These are phyloP conservation scores for Plectranthus barbatus DNA, from an alignment of 257 asterid species.

Conservation along the genomic window DNA sequence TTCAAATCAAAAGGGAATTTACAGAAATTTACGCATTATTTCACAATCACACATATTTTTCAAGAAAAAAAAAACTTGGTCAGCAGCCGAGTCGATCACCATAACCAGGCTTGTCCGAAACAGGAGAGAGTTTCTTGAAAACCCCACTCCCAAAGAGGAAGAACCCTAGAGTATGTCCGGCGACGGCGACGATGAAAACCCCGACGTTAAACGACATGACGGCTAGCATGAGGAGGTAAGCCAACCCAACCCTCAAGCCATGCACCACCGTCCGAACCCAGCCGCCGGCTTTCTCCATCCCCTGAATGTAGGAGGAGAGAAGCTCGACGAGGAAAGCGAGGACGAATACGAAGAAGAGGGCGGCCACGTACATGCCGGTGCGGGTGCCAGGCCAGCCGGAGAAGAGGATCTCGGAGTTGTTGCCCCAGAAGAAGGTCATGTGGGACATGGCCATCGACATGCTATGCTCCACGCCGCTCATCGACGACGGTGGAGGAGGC, in stretches of 20 bases:
- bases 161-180: conserved; percentile 51
- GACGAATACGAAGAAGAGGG: conserved; percentile 38
- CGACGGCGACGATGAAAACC: conserved; percentile 45
- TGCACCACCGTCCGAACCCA: conserved; percentile 33
- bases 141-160: conserved; percentile 44
- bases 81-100: conserved; percentile 16
- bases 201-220: conserved; percentile 73
- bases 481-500: conserved; percentile 34
- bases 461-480: conserved; percentile 43
- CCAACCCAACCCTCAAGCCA: conserved; percentile 36
- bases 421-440: conserved; percentile 80
- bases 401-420: conserved; percentile 52
- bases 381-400: conserved; percentile 61
- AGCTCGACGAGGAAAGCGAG: conserved; percentile 41
- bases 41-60: too few relatives aligned
- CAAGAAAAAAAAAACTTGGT: too few relatives aligned
- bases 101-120: conserved; percentile 12
- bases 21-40: too few relatives aligned
- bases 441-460: conserved; percentile 32
- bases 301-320: conserved; percentile 27
- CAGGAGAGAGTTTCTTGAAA: conserved; percentile 19
- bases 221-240: conserved; percentile 58
- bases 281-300: conserved; percentile 24
- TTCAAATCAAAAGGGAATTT: too few relatives aligned
- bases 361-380: conserved; percentile 45